Evolutionary conservation across 1,284 basidiomycete genomes (phyloP).

Genomic region (Sanghuangporus weigelae): DNA sequence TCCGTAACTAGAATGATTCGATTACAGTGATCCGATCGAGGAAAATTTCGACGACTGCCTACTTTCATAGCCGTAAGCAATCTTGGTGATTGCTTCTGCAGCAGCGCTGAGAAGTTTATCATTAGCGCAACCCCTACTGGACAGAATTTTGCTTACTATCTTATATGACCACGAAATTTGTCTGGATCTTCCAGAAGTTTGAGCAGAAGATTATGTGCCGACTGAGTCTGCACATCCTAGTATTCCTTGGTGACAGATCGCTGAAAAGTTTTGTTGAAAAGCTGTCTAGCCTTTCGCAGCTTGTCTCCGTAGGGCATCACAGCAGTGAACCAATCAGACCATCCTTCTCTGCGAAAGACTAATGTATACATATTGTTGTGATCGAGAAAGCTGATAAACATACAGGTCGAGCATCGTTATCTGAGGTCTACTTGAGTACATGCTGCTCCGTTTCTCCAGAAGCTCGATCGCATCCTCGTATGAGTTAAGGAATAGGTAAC

Average conservation of each 20-base stretch:
- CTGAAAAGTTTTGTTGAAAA: slow-evolving; percentile 24
- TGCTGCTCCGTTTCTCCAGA: slow-evolving; percentile 21
- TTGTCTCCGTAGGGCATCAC: slow-evolving; percentile 23
- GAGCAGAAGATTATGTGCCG: neutral
- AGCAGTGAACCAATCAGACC: neutral
- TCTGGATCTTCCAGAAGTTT: neutral
- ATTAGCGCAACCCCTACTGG: neutral
- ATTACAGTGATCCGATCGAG: neutral
- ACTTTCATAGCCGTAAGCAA: slow-evolving; percentile 12
- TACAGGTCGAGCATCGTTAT: neutral
- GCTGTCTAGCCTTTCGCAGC: slow-evolving; percentile 22
- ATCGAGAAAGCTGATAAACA: neutral
- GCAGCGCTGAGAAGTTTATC: neutral
- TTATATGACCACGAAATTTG: neutral
- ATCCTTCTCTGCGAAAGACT: neutral
- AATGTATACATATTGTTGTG: neutral
- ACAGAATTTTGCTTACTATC: neutral
- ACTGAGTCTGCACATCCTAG: neutral
- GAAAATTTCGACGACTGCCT: neutral
- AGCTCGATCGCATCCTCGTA: slow-evolving; percentile 22
- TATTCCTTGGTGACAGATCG: slow-evolving; percentile 18
- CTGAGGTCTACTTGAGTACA: slow-evolving; percentile 16
- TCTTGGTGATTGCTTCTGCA: slow-evolving; percentile 3
- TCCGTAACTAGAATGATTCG: neutral
- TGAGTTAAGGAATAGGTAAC: slow-evolving; percentile 23